Evolutionary conservation across 805 yeast genomes (phyloP).

Genomic region (Danielozyma ontarioensis): DNA sequence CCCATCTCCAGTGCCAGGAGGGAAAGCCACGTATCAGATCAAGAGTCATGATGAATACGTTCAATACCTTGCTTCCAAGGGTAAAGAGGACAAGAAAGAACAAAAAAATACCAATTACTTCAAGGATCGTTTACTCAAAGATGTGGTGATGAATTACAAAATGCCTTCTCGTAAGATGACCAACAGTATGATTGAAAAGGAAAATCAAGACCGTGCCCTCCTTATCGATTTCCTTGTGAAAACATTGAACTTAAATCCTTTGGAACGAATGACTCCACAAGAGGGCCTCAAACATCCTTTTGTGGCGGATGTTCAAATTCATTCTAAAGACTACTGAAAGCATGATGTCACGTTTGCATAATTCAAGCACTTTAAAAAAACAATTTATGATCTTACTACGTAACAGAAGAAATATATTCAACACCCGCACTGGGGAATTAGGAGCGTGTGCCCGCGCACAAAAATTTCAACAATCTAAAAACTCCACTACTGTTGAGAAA

Average conservation of each 20-base stretch:
- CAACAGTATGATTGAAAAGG: conserved; percentile 54
- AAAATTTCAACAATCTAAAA: not conserved
- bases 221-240: conserved; percentile 76
- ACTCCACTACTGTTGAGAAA: too few relatives aligned
- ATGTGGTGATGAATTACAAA: conserved; percentile 73
- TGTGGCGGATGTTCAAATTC: conserved; percentile 41
- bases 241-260: conserved; percentile 76
- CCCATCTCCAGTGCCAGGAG: conserved; percentile 15
- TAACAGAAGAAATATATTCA: too few relatives aligned
- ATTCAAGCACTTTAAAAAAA: too few relatives aligned
- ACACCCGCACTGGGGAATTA: too few relatives aligned
- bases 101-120: conserved; percentile 85
- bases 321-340: too few relatives aligned
- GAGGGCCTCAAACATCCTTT: conserved; percentile 93
- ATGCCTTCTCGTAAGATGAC: conserved; percentile 57
- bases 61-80: conserved; percentile 21
- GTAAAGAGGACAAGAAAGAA: conserved; percentile 42
- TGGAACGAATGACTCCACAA: conserved; percentile 95
- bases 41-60: conserved; percentile 34
- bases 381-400: too few relatives aligned
- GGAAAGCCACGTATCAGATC: conserved; percentile 26
- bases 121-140: conserved; percentile 55
- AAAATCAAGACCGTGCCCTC: conserved; percentile 64
- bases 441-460: too few relatives aligned
- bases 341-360: too few relatives aligned